Evolutionary conservation across 202 grass and related monocot genomes (phyloP).

Genomic region (Cymbopogon flexuosus): DNA sequence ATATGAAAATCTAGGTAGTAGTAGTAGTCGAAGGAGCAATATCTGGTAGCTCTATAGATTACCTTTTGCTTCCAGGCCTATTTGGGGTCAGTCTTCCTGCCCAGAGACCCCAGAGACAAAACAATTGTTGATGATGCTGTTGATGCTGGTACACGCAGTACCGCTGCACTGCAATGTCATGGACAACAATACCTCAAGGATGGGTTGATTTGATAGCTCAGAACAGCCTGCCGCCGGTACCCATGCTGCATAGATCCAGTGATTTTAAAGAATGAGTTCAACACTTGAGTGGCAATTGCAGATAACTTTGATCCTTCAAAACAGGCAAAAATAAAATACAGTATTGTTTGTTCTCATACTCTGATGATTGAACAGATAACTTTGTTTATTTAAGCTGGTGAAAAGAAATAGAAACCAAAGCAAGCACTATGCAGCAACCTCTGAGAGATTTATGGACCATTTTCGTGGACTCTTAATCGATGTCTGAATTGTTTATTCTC

Average conservation of each 20-base stretch:
- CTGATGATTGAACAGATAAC: no score
- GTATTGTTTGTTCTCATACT: no score
- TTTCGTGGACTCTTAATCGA: neutral
- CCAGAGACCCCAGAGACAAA: conserved; percentile 29
- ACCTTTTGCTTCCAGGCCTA: conserved; percentile 35
- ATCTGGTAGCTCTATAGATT: conserved; percentile 37
- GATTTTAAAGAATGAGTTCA: neutral
- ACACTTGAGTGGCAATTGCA: conserved; percentile 1
- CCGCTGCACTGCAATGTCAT: conserved; percentile 33
- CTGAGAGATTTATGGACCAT: neutral
- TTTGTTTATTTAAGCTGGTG: neutral
- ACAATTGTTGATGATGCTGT: conserved; percentile 31
- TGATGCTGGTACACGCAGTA: conserved; percentile 24
- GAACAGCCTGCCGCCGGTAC: no score
- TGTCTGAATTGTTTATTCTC: neutral
- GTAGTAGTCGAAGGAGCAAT: neutral
- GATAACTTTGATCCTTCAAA: neutral
- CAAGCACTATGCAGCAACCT: neutral
- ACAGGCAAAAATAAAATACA: neutral
- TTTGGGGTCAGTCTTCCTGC: conserved; percentile 30
- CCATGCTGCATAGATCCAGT: conserved; percentile 28
- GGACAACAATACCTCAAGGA: conserved; percentile 43
- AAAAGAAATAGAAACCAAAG: neutral
- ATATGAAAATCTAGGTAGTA: conserved; percentile 17
- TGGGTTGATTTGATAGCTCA: conserved; percentile 46